Conservation (phyloP, 495 filamentous ascomycete genomes). For the Echria macrotheca region DNA sequence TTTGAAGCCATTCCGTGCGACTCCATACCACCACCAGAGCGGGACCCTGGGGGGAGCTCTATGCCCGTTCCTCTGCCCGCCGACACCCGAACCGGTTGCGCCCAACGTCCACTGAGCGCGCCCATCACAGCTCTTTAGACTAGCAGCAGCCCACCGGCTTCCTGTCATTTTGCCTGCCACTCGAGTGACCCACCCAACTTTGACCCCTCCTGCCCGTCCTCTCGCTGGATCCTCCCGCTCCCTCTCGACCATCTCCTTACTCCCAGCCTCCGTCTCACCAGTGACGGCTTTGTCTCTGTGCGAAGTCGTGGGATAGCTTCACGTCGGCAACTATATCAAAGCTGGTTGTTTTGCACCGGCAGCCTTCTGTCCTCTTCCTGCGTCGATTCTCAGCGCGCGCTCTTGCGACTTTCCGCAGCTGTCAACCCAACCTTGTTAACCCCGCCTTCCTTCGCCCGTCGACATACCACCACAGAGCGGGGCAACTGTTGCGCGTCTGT, state of each 20-base stretch:
- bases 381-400: not conserved
- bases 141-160: not conserved
- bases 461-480: conserved; percentile 7
- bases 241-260: conserved; percentile 1
- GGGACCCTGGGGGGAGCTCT: no score
- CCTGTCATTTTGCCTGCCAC: not conserved
- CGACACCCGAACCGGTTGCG: not conserved
- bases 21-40: no score
- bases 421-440: not conserved
- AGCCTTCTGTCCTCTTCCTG: not conserved
- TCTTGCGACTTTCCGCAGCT: not conserved
- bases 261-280: conserved; percentile 2
- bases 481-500: conserved; percentile 17
- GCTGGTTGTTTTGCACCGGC: not conserved
- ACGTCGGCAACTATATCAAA: not conserved
- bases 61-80: not conserved
- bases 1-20: conserved; percentile 4
- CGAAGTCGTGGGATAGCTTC: not conserved
- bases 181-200: not conserved
- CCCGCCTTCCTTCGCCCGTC: conserved; percentile 3
- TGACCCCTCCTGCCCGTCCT: conserved; percentile 2
- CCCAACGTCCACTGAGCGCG: conserved; percentile 7
- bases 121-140: conserved; percentile 4
- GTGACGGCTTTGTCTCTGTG: conserved; percentile 1
- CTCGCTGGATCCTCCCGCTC: conserved; percentile 1